A percentile compares a stretch with the other conserved stretches of the same genome.
Conservation (phyloP, 352 stramenopile species). For the Hyaloperonospora brassicae region DNA sequence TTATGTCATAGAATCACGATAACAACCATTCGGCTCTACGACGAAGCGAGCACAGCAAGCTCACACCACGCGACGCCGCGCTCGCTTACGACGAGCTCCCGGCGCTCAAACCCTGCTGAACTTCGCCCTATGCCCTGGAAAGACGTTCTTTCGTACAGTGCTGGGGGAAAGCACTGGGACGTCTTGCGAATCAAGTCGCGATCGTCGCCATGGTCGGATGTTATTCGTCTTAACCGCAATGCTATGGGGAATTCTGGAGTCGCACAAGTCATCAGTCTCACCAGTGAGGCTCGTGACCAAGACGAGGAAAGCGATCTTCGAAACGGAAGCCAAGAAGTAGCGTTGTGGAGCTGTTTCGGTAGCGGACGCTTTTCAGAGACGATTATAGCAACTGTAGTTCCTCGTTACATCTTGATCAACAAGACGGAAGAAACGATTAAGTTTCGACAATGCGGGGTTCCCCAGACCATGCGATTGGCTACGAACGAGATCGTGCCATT, state of each 20-base stretch:
- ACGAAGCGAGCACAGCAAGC: constrained; percentile 80
- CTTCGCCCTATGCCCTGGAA: constrained; percentile 70
- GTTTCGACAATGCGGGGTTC: constrained; percentile 71
- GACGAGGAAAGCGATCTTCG: constrained; percentile 55
- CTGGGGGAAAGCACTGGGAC: constrained; percentile 75
- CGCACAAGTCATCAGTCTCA: constrained; percentile 78
- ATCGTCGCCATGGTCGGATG: constrained; percentile 73
- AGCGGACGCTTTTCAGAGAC: constrained; percentile 78
- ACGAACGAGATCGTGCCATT: constrained; percentile 76
- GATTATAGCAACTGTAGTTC: constrained; percentile 80
- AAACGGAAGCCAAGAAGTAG: constrained; percentile 69
- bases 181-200: constrained; percentile 71
- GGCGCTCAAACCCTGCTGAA: constrained; percentile 71
- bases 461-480: constrained; percentile 61
- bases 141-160: constrained; percentile 68
- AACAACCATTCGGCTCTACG: constrained; percentile 83
- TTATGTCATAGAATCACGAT: constrained; percentile 82
- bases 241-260: constrained; percentile 85
- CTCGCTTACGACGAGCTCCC: constrained; percentile 63
- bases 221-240: constrained; percentile 81
- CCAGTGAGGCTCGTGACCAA: constrained; percentile 53
- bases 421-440: constrained; percentile 77
- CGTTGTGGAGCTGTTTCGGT: constrained; percentile 80
- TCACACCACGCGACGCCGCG: constrained; percentile 72
- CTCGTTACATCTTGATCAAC: constrained; percentile 85